phyloP scores from a whole-genome alignment of 768 basidiomycete species.

The Suillus alpinus region DNA sequence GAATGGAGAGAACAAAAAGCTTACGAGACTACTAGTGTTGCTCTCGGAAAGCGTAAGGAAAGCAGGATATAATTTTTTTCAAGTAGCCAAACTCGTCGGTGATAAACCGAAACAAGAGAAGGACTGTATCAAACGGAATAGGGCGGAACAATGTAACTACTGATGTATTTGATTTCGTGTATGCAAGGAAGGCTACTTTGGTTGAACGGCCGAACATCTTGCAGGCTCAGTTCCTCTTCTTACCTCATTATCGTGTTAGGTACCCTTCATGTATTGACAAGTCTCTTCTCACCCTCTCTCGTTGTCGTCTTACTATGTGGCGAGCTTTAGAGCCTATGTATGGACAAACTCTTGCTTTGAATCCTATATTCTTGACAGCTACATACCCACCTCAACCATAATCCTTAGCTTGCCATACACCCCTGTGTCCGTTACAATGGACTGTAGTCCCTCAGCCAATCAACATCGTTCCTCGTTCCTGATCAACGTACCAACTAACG shows the following conservation, averaged over 20 bases:
- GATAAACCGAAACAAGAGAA: neutral
- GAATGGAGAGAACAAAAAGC: slow-evolving; percentile 71
- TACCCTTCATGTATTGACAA: neutral
- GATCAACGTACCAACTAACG: neutral
- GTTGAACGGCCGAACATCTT: neutral
- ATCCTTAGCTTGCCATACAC: neutral
- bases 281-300: neutral
- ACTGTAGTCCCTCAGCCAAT: neutral
- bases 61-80: neutral
- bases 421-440: neutral
- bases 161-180: neutral
- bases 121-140: neutral
- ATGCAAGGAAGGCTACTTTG: neutral
- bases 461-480: neutral
- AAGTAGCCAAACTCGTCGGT: neutral
- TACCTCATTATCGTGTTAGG: neutral
- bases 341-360: neutral
- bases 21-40: slow-evolving; percentile 26
- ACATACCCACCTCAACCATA: neutral
- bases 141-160: neutral
- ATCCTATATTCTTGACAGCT: neutral
- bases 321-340: neutral
- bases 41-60: slow-evolving; percentile 1
- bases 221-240: neutral
- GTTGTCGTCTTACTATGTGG: neutral